A percentile compares a stretch with the other conserved stretches of the same genome.
Conservation (phyloP, 768 basidiomycete species). For the Auricularia sp. region DNA sequence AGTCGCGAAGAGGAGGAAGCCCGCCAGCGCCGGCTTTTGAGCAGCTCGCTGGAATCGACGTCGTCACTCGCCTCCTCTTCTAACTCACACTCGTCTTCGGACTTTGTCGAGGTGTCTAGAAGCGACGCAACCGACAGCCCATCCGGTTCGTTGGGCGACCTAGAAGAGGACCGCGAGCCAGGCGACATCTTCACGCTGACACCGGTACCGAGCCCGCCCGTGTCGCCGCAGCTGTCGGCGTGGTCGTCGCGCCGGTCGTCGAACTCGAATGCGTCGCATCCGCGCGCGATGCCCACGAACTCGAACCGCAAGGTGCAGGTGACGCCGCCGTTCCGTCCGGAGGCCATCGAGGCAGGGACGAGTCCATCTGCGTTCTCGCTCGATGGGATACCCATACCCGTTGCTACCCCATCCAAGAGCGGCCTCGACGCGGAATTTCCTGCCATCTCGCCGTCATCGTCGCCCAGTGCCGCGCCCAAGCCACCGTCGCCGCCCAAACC, state of each 20-base stretch:
- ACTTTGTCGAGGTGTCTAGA: neutral
- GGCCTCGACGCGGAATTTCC: neutral
- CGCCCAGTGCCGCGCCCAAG: neutral
- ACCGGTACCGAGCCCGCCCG: conserved; percentile 5
- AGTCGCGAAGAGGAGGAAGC: conserved; percentile 61
- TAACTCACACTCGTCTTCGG: conserved; percentile 4
- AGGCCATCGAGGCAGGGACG: conserved; percentile 46
- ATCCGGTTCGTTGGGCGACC: neutral
- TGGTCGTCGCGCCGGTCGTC: conserved; percentile 14
- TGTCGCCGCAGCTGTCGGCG: conserved; percentile 2
- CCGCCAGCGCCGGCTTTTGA: neutral
- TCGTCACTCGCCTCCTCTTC: neutral
- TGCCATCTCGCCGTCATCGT: neutral
- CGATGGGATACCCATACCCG: neutral
- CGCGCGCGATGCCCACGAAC: conserved; percentile 17
- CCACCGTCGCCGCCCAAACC: neutral
- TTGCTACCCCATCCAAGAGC: neutral
- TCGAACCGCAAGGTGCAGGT: conserved; percentile 48
- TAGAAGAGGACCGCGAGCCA: neutral
- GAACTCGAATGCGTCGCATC: conserved; percentile 15
- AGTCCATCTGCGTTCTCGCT: conserved; percentile 17
- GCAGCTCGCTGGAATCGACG: conserved; percentile 1
- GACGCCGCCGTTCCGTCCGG: conserved; percentile 37
- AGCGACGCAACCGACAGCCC: neutral
- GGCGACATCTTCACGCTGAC: neutral